These are phyloP conservation scores for Brassica rapa DNA, from an alignment of 345 rosid genomes.

Conservation along the genomic window DNA sequence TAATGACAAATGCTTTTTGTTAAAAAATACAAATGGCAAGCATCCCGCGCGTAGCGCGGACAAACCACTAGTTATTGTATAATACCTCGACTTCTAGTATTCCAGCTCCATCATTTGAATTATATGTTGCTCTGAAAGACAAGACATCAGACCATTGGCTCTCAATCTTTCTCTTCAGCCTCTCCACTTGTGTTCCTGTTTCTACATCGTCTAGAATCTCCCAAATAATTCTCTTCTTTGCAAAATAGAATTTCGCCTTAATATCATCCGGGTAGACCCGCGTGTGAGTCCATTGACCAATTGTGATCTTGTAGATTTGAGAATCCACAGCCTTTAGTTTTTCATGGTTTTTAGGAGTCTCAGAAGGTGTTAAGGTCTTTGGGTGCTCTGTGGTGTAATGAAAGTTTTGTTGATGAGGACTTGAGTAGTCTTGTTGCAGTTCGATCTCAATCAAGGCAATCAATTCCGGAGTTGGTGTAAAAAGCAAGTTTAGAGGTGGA, in stretches of 20 bases:
- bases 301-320: slow-evolving; percentile 1
- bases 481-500: slow-evolving; percentile 1
- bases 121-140: slow-evolving; percentile 10
- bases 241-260: slow-evolving; percentile 62
- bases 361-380: not conserved
- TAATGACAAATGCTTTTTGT: too few species aligned
- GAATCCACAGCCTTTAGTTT: slow-evolving; percentile 21
- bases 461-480: not conserved
- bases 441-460: not conserved
- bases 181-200: not conserved
- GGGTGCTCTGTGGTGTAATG: not conserved
- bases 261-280: slow-evolving; percentile 37
- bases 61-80: too few species aligned
- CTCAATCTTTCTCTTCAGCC: slow-evolving; percentile 52
- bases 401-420: not conserved
- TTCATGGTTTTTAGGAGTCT: not conserved
- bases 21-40: too few species aligned
- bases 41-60: too few species aligned
- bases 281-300: slow-evolving; percentile 9
- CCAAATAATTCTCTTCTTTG: slow-evolving; percentile 67
- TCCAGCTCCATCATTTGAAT: slow-evolving; percentile 17
- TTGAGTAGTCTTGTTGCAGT: not conserved
- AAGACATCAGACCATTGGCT: slow-evolving; percentile 41
- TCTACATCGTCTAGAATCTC: slow-evolving; percentile 42
- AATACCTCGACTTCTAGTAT: slow-evolving; percentile 47